Evolutionary conservation across 371 early-diverging fungal species (phyloP).

Genomic region (Saksenaea vasiformis): DNA sequence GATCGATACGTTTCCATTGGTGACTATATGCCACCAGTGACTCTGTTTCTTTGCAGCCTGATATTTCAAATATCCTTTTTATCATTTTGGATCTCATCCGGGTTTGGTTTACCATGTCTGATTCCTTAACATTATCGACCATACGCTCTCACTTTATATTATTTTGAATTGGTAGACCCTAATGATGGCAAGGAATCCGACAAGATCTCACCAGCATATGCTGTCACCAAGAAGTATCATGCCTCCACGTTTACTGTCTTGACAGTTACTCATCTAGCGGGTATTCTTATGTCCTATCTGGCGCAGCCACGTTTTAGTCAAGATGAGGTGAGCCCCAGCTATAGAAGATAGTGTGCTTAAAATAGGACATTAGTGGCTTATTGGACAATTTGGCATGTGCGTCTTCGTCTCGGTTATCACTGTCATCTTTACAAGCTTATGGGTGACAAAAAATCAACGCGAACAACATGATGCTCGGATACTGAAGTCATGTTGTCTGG

Average conservation of each 20-base stretch:
- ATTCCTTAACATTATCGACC: constrained; percentile 38
- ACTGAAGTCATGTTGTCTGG: constrained; percentile 72
- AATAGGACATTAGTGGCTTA: not conserved
- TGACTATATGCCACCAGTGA: constrained; percentile 85
- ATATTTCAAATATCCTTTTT: constrained; percentile 61
- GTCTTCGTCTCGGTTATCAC: not conserved
- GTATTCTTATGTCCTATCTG: constrained; percentile 37
- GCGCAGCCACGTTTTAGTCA: constrained; percentile 35
- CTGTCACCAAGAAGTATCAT: constrained; percentile 29
- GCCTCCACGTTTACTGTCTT: constrained; percentile 38
- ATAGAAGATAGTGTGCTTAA: not conserved
- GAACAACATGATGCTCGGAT: constrained; percentile 42
- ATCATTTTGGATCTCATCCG: constrained; percentile 12
- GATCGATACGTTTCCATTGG: constrained; percentile 84
- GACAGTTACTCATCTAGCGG: constrained; percentile 33
- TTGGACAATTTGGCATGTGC: constrained; percentile 2
- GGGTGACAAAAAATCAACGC: constrained; percentile 10
- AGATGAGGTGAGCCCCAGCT: not conserved
- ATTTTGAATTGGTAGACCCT: constrained; percentile 30
- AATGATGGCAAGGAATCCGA: constrained; percentile 10
- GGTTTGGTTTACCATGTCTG: constrained; percentile 14
- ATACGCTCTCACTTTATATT: constrained; percentile 45
- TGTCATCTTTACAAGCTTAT: constrained; percentile 7
- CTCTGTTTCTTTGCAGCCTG: constrained; percentile 68
- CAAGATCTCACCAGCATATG: constrained; percentile 28